Percentiles rank a stretch among this genome's conserved stretches.
These are phyloP conservation scores for Talaromyces amestolkiae DNA, from an alignment of 2,329 filamentous ascomycete species.

Conservation along the genomic window DNA sequence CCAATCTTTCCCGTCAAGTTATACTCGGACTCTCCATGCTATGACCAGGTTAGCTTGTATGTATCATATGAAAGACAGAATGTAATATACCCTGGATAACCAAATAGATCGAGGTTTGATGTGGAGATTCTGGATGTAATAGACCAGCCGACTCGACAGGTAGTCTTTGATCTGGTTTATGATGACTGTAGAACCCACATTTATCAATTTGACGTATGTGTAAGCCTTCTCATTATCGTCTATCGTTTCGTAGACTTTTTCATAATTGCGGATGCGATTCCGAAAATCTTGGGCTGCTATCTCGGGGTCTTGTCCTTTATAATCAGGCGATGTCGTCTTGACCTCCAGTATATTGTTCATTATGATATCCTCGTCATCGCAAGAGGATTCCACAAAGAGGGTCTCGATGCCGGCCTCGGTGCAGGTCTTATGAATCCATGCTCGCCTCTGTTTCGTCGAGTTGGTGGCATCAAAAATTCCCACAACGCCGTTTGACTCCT, in stretches of 20 bases:
- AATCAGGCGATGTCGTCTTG: conserved; percentile 95
- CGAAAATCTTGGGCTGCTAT: conserved; percentile 86
- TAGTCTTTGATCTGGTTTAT: conserved; percentile 98
- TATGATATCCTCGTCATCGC: conserved; percentile 91
- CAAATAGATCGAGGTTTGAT: conserved; percentile 96
- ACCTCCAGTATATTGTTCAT: conserved; percentile 98
- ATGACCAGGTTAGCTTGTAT: conserved; percentile 9
- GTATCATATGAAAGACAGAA: neutral
- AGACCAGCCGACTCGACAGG: conserved; percentile 90
- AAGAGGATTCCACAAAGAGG: conserved; percentile 94
- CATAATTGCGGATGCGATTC: conserved; percentile 92
- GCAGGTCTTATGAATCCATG: conserved; percentile 86
- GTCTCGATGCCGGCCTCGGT: conserved; percentile 76
- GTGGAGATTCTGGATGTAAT: conserved; percentile 97
- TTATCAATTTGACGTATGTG: conserved; percentile 96
- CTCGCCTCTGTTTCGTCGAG: conserved; percentile 81
- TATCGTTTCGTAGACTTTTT: conserved; percentile 93
- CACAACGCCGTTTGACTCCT: conserved; percentile 71
- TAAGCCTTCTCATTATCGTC: conserved; percentile 82
- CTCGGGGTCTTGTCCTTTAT: conserved; percentile 90
- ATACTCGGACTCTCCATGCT: conserved; percentile 93
- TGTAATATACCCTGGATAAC: conserved; percentile 74
- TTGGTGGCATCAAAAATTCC: conserved; percentile 97
- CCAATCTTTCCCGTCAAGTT: conserved; percentile 90
- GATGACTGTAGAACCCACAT: conserved; percentile 92